These are phyloP conservation scores for Tylopilus felleus DNA, from an alignment of 768 basidiomycete species.

Conservation along the genomic window DNA sequence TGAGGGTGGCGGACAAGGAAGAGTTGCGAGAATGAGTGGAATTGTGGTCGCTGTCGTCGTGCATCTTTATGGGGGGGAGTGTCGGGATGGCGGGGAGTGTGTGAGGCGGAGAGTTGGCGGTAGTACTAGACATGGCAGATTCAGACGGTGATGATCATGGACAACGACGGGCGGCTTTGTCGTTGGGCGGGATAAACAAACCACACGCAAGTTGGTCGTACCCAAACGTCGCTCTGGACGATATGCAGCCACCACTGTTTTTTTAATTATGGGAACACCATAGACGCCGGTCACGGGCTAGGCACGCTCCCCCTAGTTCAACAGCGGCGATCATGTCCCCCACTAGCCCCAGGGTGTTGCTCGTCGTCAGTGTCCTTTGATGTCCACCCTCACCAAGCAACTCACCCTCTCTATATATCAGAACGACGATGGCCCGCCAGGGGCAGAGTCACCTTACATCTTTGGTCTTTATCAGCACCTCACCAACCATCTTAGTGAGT, in stretches of 20 bases:
- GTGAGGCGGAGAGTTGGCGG: slow-evolving; percentile 19
- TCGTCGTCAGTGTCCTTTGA: slow-evolving; percentile 38
- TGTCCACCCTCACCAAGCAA: not conserved
- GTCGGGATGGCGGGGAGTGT: slow-evolving; percentile 38
- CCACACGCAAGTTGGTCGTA: not conserved
- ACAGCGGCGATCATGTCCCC: slow-evolving; percentile 6
- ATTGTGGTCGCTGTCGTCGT: slow-evolving; percentile 26
- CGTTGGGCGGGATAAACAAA: slow-evolving; percentile 2
- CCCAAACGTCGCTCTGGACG: slow-evolving; percentile 3
- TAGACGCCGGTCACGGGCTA: slow-evolving; percentile 8
- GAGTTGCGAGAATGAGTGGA: slow-evolving; percentile 22
- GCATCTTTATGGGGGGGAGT: slow-evolving; percentile 45
- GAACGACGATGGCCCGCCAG: slow-evolving; percentile 87
- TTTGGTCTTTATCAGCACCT: slow-evolving; percentile 67
- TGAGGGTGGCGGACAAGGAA: slow-evolving; percentile 34
- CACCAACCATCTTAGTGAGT: slow-evolving; percentile 54
- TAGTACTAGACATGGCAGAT: slow-evolving; percentile 21
- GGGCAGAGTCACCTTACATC: slow-evolving; percentile 69
- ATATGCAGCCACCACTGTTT: too few species aligned
- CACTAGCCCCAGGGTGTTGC: slow-evolving; percentile 33
- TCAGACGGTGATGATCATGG: slow-evolving; percentile 14
- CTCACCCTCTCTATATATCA: slow-evolving; percentile 25
- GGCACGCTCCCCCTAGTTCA: not conserved
- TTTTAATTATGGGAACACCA: slow-evolving; percentile 23
- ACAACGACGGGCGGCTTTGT: slow-evolving; percentile 5